Evolutionary conservation across 1,284 basidiomycete species (phyloP).

Genomic region (Cystobasidiaceae sp.): DNA sequence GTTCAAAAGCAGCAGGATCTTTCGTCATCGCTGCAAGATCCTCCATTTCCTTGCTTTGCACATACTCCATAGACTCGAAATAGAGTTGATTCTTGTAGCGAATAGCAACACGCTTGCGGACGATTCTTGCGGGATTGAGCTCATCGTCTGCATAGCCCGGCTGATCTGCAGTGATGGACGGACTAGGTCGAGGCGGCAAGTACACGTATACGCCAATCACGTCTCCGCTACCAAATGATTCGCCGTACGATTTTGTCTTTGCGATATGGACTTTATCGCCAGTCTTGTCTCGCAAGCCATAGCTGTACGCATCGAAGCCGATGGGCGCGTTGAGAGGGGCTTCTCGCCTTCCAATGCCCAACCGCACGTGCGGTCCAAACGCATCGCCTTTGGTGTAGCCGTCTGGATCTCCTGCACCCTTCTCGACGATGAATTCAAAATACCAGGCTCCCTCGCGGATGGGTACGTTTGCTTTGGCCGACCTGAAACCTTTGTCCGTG

Average conservation of each 20-base stretch:
- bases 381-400: slow-evolving; percentile 42
- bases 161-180: slow-evolving; percentile 55
- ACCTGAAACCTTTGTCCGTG: slow-evolving; percentile 84
- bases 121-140: slow-evolving; percentile 57
- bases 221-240: slow-evolving; percentile 71
- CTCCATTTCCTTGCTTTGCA: slow-evolving; percentile 89
- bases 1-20: slow-evolving; percentile 36
- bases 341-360: slow-evolving; percentile 89
- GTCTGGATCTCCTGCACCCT: slow-evolving; percentile 63
- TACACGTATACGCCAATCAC: slow-evolving; percentile 89
- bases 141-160: slow-evolving; percentile 56
- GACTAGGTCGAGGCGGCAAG: slow-evolving; percentile 58
- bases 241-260: slow-evolving; percentile 70
- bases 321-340: slow-evolving; percentile 86
- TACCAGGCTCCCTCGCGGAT: slow-evolving; percentile 90
- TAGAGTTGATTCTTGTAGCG: slow-evolving; percentile 94
- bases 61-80: slow-evolving; percentile 90
- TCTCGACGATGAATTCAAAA: slow-evolving; percentile 76
- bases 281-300: slow-evolving; percentile 81
- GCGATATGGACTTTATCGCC: slow-evolving; percentile 87
- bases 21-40: slow-evolving; percentile 51
- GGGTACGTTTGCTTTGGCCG: slow-evolving; percentile 81
- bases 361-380: slow-evolving; percentile 70
- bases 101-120: slow-evolving; percentile 83
- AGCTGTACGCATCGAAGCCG: slow-evolving; percentile 89